Evolutionary conservation across 2,329 filamentous ascomycete genomes (phyloP).

Genomic region (Metarhizium robertsii): DNA sequence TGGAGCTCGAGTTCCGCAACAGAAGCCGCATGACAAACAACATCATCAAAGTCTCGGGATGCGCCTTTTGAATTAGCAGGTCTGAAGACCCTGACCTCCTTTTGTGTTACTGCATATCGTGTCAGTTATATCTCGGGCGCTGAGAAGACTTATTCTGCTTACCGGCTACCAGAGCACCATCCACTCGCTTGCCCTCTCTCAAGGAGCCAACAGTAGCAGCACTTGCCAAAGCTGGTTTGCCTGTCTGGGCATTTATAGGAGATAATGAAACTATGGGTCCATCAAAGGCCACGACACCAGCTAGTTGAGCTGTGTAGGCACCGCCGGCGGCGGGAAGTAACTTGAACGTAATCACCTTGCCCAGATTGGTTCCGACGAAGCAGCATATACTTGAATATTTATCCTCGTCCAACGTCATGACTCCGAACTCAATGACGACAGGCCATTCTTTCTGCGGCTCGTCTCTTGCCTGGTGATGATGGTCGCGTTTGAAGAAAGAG

Average conservation of each 20-base stretch:
- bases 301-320: constrained; percentile 60
- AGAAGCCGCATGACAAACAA: constrained; percentile 69
- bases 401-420: constrained; percentile 89
- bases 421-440: constrained; percentile 78
- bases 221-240: constrained; percentile 66
- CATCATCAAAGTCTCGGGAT: constrained; percentile 78
- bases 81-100: constrained; percentile 79
- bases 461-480: constrained; percentile 20
- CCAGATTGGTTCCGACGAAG: constrained; percentile 80
- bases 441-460: constrained; percentile 58
- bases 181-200: constrained; percentile 62
- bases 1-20: constrained; percentile 67
- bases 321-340: constrained; percentile 65
- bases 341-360: constrained; percentile 83
- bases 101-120: constrained; percentile 43
- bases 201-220: constrained; percentile 68
- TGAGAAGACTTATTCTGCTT: constrained; percentile 18
- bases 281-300: constrained; percentile 57
- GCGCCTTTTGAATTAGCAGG: constrained; percentile 83
- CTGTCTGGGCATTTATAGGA: constrained; percentile 71
- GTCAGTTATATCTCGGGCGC: not conserved
- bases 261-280: constrained; percentile 66
- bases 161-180: constrained; percentile 73
- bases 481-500: constrained; percentile 51
- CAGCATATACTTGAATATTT: constrained; percentile 90